Conservation (phyloP, 2,329 filamentous ascomycete species). For the Fusarium sp. region DNA sequence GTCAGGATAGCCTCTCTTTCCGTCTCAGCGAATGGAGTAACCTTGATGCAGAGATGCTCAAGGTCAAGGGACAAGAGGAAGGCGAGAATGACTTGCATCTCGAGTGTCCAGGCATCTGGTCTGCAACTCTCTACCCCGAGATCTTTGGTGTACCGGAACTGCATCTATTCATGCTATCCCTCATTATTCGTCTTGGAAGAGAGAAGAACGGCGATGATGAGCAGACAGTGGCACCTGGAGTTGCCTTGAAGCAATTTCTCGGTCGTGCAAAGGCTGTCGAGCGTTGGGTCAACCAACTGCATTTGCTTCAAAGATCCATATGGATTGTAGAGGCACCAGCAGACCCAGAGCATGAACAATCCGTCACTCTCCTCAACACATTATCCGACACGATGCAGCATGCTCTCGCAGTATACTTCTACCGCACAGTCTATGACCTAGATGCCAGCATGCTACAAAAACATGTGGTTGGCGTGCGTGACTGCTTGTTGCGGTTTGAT, state of each 20-base stretch:
- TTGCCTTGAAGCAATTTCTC: conserved; percentile 17
- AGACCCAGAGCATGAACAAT: conserved; percentile 20
- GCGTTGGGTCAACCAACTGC: conserved; percentile 23
- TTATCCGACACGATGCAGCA: conserved; percentile 27
- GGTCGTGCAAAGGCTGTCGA: conserved; percentile 22
- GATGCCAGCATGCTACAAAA: conserved; percentile 20
- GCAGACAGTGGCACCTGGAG: background rate
- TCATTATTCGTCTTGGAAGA: conserved; percentile 21
- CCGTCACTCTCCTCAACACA: conserved; percentile 6
- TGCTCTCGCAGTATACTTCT: conserved; percentile 27
- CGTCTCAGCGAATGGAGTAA: conserved; percentile 18
- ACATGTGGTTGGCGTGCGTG: conserved; percentile 19
- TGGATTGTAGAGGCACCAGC: conserved; percentile 1
- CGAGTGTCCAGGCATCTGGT: conserved; percentile 25
- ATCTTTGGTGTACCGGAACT: conserved; percentile 32
- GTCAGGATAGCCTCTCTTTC: conserved; percentile 19
- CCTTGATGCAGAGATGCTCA: conserved; percentile 25
- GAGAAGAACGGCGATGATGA: conserved; percentile 10
- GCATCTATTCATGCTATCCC: conserved; percentile 20
- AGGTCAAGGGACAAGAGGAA: conserved; percentile 14
- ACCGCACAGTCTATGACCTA: conserved; percentile 24
- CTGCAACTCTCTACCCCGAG: conserved; percentile 27
- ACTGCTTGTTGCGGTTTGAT: conserved; percentile 27
- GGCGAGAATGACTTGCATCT: conserved; percentile 34
- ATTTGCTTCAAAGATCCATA: conserved; percentile 4